Conservation (phyloP, 2,329 filamentous ascomycete species). For the Metarhizium humberi region DNA sequence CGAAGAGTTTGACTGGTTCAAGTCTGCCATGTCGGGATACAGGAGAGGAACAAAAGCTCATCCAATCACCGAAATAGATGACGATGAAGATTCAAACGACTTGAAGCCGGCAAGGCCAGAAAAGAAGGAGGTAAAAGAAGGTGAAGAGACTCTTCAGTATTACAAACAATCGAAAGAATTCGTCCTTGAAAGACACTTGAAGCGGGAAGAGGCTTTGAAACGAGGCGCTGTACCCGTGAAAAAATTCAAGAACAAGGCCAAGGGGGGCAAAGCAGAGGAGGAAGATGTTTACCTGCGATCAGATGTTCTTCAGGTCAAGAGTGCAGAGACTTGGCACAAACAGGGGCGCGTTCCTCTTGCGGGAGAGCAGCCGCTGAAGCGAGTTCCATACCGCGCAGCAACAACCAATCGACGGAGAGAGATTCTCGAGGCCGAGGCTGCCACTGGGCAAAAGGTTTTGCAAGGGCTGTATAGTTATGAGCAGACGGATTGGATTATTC, state of each 20-base stretch:
- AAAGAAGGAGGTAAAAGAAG: conserved; percentile 64
- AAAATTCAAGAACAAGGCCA: conserved; percentile 64
- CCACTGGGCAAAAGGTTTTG: conserved; percentile 71
- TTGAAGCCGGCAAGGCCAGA: conserved; percentile 64
- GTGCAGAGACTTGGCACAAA: conserved; percentile 94
- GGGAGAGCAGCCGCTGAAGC: conserved; percentile 70
- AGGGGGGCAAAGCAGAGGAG: conserved; percentile 61
- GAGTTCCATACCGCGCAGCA: conserved; percentile 82
- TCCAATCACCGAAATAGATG: conserved; percentile 62
- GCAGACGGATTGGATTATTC: conserved; percentile 95
- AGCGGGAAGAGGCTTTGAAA: conserved; percentile 80
- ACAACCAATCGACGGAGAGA: conserved; percentile 81
- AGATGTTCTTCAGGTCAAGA: conserved; percentile 80
- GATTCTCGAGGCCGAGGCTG: conserved; percentile 73
- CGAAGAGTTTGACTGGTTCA: conserved; percentile 84
- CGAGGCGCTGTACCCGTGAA: conserved; percentile 61
- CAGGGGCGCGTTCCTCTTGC: conserved; percentile 70
- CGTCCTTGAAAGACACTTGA: conserved; percentile 75
- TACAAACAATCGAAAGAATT: conserved; percentile 83
- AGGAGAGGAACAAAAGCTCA: conserved; percentile 34
- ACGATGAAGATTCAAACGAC: conserved; percentile 69
- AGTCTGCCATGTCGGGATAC: conserved; percentile 68
- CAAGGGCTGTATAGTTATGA: conserved; percentile 77
- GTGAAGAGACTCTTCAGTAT: conserved; percentile 75
- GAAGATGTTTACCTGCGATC: conserved; percentile 73